A percentile compares a stretch with the other conserved stretches of the same genome.
Evolutionary conservation across 2,329 filamentous ascomycete species (phyloP).

Genomic region (Ophiobolus disseminans): DNA sequence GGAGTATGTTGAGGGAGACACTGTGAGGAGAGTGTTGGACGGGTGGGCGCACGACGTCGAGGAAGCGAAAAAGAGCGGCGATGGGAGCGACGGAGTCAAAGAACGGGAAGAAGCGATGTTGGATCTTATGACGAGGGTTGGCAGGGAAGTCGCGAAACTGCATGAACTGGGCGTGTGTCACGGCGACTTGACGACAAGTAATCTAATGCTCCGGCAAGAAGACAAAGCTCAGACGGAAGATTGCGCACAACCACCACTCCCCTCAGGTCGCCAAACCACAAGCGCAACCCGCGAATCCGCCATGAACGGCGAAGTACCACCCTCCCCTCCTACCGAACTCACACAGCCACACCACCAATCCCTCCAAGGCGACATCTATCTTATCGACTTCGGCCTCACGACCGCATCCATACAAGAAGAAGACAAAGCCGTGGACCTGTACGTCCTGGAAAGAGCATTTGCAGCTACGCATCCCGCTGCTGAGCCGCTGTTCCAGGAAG

Average conservation of each 20-base stretch:
- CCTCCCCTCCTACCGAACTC: constrained; percentile 1
- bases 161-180: constrained; percentile 89
- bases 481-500: constrained; percentile 74
- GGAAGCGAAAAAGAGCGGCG: constrained; percentile 9
- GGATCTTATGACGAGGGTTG: constrained; percentile 73
- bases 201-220: constrained; percentile 74
- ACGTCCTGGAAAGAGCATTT: constrained; percentile 94
- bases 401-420: constrained; percentile 83
- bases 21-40: constrained; percentile 74
- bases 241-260: neutral
- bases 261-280: constrained; percentile 26
- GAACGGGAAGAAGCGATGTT: constrained; percentile 44
- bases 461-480: constrained; percentile 91
- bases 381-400: constrained; percentile 95
- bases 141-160: constrained; percentile 73
- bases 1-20: constrained; percentile 63
- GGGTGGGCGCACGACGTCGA: constrained; percentile 61
- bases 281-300: constrained; percentile 33
- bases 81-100: no score
- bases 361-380: constrained; percentile 75
- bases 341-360: constrained; percentile 8
- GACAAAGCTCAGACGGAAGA: neutral
- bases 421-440: constrained; percentile 93
- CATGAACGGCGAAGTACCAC: constrained; percentile 18
- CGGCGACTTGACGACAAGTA: constrained; percentile 96